Percentiles rank a stretch among this genome's conserved stretches.
These are phyloP conservation scores for Castanospermum australe DNA, from an alignment of 306 rosid species.

Conservation along the genomic window DNA sequence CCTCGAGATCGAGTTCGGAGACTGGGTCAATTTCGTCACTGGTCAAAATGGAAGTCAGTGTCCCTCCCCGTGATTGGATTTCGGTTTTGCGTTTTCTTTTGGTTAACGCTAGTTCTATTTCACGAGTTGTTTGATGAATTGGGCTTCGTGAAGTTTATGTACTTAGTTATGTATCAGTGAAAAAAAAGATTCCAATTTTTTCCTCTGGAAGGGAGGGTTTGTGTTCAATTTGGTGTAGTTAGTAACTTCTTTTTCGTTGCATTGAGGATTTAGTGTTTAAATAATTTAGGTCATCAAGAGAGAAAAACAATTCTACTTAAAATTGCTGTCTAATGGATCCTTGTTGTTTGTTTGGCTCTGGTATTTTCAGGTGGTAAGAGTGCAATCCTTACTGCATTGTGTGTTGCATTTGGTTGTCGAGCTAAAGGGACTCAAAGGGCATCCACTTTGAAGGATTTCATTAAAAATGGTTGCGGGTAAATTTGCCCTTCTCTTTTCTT, in stretches of 20 bases:
- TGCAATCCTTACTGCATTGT: conserved; percentile 80
- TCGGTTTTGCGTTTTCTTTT: background rate
- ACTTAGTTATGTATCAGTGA: background rate
- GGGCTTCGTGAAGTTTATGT: background rate
- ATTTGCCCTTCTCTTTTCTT: background rate
- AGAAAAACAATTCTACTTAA: background rate
- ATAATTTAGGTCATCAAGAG: background rate
- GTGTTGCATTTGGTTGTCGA: conserved; percentile 92
- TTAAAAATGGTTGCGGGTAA: conserved; percentile 84
- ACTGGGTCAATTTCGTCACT: conserved; percentile 71
- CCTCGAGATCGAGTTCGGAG: conserved; percentile 69
- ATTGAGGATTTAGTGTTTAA: background rate
- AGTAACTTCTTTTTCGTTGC: background rate
- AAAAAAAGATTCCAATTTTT: background rate
- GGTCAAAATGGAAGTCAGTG: conserved; percentile 94
- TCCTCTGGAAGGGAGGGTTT: background rate
- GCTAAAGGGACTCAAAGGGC: conserved; percentile 92
- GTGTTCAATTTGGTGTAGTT: background rate
- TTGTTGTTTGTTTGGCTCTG: conserved; percentile 19
- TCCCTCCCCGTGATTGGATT: background rate
- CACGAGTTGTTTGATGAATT: background rate
- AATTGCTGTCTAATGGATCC: conserved; percentile 1
- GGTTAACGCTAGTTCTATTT: background rate
- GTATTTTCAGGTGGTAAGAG: conserved; percentile 83
- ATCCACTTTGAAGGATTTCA: conserved; percentile 72